Evolutionary conservation across 176 grass and related monocot species (phyloP).

Genomic region (Carex scoparia): DNA sequence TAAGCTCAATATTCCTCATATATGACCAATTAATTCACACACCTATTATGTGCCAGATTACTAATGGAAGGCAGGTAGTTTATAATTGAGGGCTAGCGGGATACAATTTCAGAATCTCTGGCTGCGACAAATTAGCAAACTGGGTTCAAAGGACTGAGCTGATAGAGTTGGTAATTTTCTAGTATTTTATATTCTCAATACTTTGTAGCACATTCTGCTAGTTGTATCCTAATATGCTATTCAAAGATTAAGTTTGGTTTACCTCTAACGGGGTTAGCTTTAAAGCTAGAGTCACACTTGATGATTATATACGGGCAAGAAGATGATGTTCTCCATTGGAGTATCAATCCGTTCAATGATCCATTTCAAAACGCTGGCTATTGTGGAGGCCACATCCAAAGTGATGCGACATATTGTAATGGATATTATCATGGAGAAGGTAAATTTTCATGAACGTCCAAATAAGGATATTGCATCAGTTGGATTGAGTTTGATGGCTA

Average conservation of each 20-base stretch:
- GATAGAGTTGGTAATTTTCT: background rate
- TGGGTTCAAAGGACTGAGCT: background rate
- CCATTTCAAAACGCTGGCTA: slow-evolving; percentile 38
- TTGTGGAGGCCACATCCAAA: slow-evolving; percentile 35
- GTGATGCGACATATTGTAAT: slow-evolving; percentile 24
- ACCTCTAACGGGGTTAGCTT: background rate
- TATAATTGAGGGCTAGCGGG: background rate
- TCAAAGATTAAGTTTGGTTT: background rate
- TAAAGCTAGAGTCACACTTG: background rate
- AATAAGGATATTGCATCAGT: background rate
- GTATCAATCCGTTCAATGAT: slow-evolving; percentile 34
- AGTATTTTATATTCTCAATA: background rate
- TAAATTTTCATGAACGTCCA: background rate
- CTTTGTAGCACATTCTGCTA: background rate
- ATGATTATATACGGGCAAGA: slow-evolving; percentile 59
- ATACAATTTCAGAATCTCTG: background rate
- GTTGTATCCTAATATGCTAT: background rate
- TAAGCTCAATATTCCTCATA: background rate
- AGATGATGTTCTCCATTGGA: slow-evolving; percentile 40
- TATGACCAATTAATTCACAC: background rate
- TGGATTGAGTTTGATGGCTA: background rate
- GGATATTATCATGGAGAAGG: slow-evolving; percentile 40
- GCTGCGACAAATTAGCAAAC: background rate
- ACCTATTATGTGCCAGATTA: background rate
- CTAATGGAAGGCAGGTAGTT: background rate